Base-by-base conservation (phyloP, 2,329 filamentous ascomycete species). In the Pseudocercospora cruenta region DNA sequence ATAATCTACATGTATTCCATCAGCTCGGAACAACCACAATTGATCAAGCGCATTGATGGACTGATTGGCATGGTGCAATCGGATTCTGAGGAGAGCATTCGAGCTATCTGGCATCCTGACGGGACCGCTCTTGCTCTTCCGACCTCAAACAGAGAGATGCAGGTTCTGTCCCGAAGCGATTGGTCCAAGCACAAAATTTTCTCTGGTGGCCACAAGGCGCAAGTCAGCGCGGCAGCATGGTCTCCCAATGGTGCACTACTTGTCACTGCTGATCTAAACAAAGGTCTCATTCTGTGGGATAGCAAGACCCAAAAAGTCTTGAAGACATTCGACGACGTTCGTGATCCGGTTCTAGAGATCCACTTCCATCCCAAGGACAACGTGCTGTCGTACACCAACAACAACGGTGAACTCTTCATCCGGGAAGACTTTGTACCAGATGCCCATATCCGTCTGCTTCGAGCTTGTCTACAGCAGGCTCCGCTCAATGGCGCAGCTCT, bases 341-440 rank as follows among this genome's bases (percentile, higher is more conserved):
- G 81, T 45, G 84, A 89, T 61, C 94, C 94, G 69, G 91, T 98
- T 63, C 87, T 95, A 71, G 92, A 94, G 69, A 84, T 99, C 65
- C 86, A 88, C 31, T 99, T 95, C 94, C 95, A 99, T 75, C 94
- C 94, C 5, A 90, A 86, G 0, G 89, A 93, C 69, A 99, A 99
- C 73, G 87, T 94, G 2, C 80, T 95, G 1, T 96, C 94, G 0
- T 97, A 98, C 74, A 96, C 94, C 0, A 98, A 93, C 43, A 91
- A 90, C 1, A 92, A 97, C 65, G 95, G 96, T 68, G 93, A 97
- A 78, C 87, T 98, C 12, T 98, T 93, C 77, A 98, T 98, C 63
- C 91, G 94, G 75, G 88, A 89, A 10, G 87, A 92, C 54, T 85
- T 88, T 66, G 83, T 89, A 8, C 82, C 86, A 5, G 73, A 77